Percentiles rank a stretch among this genome's conserved stretches.
phyloP scores from a whole-genome alignment of 176 grass and related monocot genomes.

The Oryza australiensis region DNA sequence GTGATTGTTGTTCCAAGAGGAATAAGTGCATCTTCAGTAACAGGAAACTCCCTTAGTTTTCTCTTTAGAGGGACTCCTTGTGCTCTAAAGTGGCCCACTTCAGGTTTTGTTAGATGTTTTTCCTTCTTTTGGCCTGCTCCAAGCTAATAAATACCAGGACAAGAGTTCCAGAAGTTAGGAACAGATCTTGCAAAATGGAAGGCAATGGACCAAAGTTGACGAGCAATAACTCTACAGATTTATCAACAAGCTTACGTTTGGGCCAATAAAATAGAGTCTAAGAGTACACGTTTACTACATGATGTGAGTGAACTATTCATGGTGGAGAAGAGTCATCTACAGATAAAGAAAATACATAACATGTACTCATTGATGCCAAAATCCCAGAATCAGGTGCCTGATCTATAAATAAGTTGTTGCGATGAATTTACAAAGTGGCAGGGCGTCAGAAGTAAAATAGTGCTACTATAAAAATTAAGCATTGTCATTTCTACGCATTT shows the following conservation, averaged over 20 bases:
- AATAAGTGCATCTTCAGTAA: constrained; percentile 93
- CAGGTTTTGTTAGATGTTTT: constrained; percentile 93
- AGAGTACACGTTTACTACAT: neutral
- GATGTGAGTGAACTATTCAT: constrained; percentile 21
- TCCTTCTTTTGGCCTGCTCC: constrained; percentile 99
- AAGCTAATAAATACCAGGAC: constrained; percentile 56
- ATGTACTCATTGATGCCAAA: neutral
- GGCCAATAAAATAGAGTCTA: constrained; percentile 1
- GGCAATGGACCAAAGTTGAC: constrained; percentile 33
- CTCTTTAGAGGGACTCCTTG: constrained; percentile 86
- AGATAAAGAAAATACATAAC: neutral
- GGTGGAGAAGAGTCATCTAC: neutral
- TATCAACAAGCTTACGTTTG: constrained; percentile 8
- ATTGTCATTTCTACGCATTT: neutral
- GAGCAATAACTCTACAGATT: neutral
- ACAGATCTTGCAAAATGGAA: constrained; percentile 1
- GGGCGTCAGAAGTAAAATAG: neutral
- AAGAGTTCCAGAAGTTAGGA: constrained; percentile 25
- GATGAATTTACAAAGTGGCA: neutral
- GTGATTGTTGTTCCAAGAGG: constrained; percentile 84
- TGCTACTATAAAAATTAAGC: neutral
- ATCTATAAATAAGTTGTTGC: neutral
- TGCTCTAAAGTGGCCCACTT: constrained; percentile 89
- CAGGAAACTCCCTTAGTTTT: constrained; percentile 92
- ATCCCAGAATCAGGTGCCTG: neutral